Base-by-base conservation (phyloP, 441 rosid species). In the Erodium moschatum region DNA sequence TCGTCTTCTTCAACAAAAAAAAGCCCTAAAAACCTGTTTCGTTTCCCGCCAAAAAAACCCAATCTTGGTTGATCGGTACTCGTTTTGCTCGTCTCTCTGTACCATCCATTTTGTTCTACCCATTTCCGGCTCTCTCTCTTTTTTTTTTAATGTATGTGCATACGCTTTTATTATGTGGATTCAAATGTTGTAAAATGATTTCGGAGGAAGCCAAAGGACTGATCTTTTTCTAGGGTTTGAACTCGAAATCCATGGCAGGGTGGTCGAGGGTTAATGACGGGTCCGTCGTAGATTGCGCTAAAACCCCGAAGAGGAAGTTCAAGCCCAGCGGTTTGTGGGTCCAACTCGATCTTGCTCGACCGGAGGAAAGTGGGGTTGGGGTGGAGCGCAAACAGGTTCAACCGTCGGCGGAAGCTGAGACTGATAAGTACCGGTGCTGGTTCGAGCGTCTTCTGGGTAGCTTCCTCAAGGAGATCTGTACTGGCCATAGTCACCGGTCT, bases 181-280 rank as follows among this genome's bases (percentile, higher is more conserved):
- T 40, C 44, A 40, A 40, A 40, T 40, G 44, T 8, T 9, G 44
- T 40, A 40, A 40, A 40, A 7, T 11, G 44, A 40, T 40, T 40
- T 40, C 44, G 44, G 44, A 40, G 44, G 44, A 40, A 40, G 12
- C 9, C 1, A 6, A 9, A 40, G 10, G 74, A 62, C 33, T 61
- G 20, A 69, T 73, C 67, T 74, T 74, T 77, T 76, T 79, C 65
- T 79, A 79, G 85, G 88, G 71, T 58, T 82, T 83, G 80, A 73
- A 40, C 68, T 77, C 76, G 70, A 76, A 76, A 73, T 79, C 73
- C 72, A 86, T 89, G 92, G 87, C 91, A 74, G 92, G 92, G 42
- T 87, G 88, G 85, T 81, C 89, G 73, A 81, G 72, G 79, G 69
- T 78, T 71, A 80, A 73, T 69, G 86, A 80, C 33, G 81, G 67